Evolutionary conservation across 2,329 filamentous ascomycete species (phyloP).

Genomic region (Westerdykella ornata): DNA sequence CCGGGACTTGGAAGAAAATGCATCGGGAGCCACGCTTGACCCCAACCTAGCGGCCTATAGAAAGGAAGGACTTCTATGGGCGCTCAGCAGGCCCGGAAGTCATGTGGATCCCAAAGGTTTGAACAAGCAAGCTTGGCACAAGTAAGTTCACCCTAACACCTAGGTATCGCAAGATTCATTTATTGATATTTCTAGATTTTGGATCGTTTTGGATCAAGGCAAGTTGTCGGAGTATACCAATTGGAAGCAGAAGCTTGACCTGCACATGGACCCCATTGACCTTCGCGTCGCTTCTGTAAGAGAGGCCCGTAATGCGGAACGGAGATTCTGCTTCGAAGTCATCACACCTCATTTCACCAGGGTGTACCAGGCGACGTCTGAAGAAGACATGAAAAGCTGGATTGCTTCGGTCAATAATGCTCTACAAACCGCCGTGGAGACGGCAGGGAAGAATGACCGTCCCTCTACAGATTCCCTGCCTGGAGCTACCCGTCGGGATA

Average conservation of each 20-base stretch:
- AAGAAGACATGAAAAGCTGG: constrained; percentile 97
- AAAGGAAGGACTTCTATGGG: constrained; percentile 94
- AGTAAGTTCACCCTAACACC: constrained; percentile 54
- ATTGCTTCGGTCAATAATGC: constrained; percentile 96
- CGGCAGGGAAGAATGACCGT: constrained; percentile 52
- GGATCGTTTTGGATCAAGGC: constrained; percentile 95
- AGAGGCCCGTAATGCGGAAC: constrained; percentile 88
- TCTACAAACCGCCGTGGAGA: constrained; percentile 88
- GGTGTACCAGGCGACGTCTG: constrained; percentile 94
- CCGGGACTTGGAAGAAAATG: constrained; percentile 82
- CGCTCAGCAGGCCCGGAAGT: constrained; percentile 82
- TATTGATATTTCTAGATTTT: constrained; percentile 60
- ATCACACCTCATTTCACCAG: constrained; percentile 95
- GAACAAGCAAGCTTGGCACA: constrained; percentile 98
- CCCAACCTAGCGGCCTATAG: constrained; percentile 59
- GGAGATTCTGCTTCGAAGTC: constrained; percentile 95
- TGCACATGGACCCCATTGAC: constrained; percentile 98
- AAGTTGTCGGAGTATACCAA: constrained; percentile 98
- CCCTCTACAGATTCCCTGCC: constrained; percentile 47
- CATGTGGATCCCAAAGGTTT: constrained; percentile 92
- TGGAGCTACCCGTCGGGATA: constrained; percentile 66
- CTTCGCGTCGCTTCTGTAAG: constrained; percentile 93
- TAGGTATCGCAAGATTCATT: neutral
- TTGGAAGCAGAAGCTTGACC: constrained; percentile 94
- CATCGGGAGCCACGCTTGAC: constrained; percentile 41